Evolutionary conservation across 2,329 filamentous ascomycete genomes (phyloP), one percentile per base, ranked within the genome.

Genomic region (Cadophora sp.): DNA sequence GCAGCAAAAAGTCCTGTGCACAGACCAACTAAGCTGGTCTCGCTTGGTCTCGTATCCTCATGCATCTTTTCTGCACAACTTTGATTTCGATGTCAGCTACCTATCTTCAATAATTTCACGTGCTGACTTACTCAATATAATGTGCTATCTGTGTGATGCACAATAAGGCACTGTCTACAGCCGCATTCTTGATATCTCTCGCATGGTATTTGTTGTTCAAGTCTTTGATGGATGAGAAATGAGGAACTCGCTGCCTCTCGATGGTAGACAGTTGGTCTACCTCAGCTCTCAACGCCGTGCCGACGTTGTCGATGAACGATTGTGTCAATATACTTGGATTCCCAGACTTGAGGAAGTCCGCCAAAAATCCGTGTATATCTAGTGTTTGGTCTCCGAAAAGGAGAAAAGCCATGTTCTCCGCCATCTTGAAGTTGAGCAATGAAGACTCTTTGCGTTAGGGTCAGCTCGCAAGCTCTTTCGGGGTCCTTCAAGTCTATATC

Each of bases 311-410:
- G 66, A 91, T 80, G 76, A 92, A 92, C 58, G 85, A 86, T 73
- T 83, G 84, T 60, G 90, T 83, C 29, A 91, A 82, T 59, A 84
- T 76, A 72, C 84, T 83, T 37, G 81, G 81, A 69, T 81, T 79
- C 43, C 79, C 79, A 69, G 79, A 77, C 63, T 81, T 81, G 75
- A 80, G 84, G 73, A 86, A 84, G 67, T 84, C 81, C 61, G 87
- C 85, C 69, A 92, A 80, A 72, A 91, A 87, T 73, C 81, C 82
- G 76, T 90, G 87, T 73, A 89, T 89, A 77, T 91, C 88, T 74
- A 88, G 84, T 69, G 89, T 91, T 80, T 92, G 90, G 77, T 92
- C 90, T 81, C 89, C 89, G 77, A 92, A 91, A 70, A 92, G 85
- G 78, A 91, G 85, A 77, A 84, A 86, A 62, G 82, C 81, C 78